A percentile compares a stretch with the other conserved stretches of the same genome.
Conservation (phyloP, 2,329 filamentous ascomycete genomes). For the Cladosporium cucumerinum region DNA sequence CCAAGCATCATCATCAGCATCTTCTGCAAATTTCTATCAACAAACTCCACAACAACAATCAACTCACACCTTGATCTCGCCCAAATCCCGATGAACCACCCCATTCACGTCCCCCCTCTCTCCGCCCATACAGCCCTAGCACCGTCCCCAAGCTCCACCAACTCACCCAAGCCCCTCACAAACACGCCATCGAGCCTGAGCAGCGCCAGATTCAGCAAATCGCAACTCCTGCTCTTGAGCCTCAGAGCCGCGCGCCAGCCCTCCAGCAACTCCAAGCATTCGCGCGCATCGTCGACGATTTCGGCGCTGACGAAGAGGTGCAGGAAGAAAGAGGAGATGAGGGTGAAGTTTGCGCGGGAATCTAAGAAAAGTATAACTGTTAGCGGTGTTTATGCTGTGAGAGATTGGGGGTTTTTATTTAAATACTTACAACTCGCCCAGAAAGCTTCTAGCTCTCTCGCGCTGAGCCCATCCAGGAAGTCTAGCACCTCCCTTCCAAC, state of each 20-base stretch:
- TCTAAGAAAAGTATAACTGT: conserved; percentile 23
- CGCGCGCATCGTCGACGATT: conserved; percentile 28
- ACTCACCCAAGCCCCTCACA: conserved; percentile 29
- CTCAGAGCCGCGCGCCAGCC: conserved; percentile 32
- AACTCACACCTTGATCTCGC: neutral
- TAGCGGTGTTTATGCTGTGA: neutral
- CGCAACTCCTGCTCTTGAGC: conserved; percentile 35
- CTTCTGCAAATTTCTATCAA: neutral
- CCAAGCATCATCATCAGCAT: neutral
- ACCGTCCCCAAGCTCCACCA: conserved; percentile 32
- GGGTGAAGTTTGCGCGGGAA: conserved; percentile 35
- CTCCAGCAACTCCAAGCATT: conserved; percentile 31
- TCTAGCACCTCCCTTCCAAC: conserved; percentile 32
- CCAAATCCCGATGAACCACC: neutral
- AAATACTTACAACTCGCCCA: conserved; percentile 33
- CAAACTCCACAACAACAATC: neutral
- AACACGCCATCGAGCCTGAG: conserved; percentile 32
- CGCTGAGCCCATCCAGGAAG: conserved; percentile 31
- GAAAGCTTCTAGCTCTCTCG: conserved; percentile 33
- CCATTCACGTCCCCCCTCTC: conserved; percentile 5
- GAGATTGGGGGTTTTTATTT: neutral
- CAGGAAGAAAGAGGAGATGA: conserved; percentile 35
- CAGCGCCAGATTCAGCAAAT: conserved; percentile 34
- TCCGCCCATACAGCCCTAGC: conserved; percentile 30
- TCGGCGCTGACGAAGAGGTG: conserved; percentile 34